Evolutionary conservation across 352 stramenopile genomes (phyloP), one percentile per base, ranked within the genome.

Genomic region (Peronospora destructor): DNA sequence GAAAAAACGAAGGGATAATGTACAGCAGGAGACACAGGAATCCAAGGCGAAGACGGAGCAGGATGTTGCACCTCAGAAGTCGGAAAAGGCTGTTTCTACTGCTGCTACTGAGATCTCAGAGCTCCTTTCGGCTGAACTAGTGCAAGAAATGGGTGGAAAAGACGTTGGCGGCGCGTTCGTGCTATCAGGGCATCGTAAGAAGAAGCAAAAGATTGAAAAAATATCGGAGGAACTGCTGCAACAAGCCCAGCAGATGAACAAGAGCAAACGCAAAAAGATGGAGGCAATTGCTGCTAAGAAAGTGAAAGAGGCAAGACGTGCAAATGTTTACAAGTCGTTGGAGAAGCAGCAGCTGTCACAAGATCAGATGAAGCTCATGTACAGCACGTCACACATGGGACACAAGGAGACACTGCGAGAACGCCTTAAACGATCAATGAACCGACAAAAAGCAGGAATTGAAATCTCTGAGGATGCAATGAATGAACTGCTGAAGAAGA

Each of bases 351-450:
- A 76, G 19, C 61, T 91, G 28, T 74, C 77, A 23, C 54, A 72
- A 30, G 71, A 80, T 32, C 73, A 91, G 46, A 61, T 90, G 45
- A 71, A 76, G 34, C 64, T 91, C 37, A 73, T 91, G 62, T 72
- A 85, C 68, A 81, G 78, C 50, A 88, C 76, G 19, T 84, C 82
- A 11, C 67, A 76, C 38, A 66, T 92, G 30, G 82, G 82, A 3
- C 79, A 93, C 67, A 88, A 87, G 42, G 76, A 91, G 64, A 93
- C 79, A 40, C 59, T 91, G 48, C 68, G 74, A 10, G 78, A 91
- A 36, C 77, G 80, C 0, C 61, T 91, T 17, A 87, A 88, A 61
- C 77, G 78, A 29, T 85, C 79, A 7, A 63, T 93, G 48, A 89
- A 87, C 53, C 56, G 71, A 7, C 66, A 90, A 36, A 89, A 91